Conservation (phyloP, 2,329 filamentous ascomycete genomes). For the Ceratocystis colombiana region DNA sequence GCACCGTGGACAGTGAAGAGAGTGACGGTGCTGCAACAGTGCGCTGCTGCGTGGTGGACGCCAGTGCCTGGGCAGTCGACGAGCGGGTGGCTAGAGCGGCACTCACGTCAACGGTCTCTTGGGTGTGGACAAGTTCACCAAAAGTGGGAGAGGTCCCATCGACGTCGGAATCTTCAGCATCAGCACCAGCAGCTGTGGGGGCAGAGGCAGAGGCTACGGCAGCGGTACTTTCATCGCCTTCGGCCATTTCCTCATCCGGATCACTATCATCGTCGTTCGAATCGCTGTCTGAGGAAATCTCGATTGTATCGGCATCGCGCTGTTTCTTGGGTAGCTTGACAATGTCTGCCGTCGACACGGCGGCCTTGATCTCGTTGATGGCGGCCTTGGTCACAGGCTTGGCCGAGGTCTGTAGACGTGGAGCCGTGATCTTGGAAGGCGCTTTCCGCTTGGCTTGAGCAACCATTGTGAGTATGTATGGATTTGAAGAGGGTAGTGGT, state of each 20-base stretch:
- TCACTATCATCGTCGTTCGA: conserved; percentile 42
- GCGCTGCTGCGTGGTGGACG: conserved; percentile 33
- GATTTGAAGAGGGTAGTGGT: conserved; percentile 4
- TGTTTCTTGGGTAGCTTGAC: conserved; percentile 33
- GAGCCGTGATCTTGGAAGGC: conserved; percentile 46
- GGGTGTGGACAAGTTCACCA: conserved; percentile 69
- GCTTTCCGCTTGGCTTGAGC: conserved; percentile 47
- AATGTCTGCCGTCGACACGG: conserved; percentile 39
- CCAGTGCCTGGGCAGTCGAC: conserved; percentile 32
- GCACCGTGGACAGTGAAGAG: conserved; percentile 80
- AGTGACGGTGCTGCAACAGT: conserved; percentile 53
- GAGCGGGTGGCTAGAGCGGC: conserved; percentile 39
- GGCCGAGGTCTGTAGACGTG: conserved; percentile 44
- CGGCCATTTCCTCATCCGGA: conserved; percentile 34
- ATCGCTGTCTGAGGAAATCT: conserved; percentile 48
- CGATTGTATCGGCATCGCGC: conserved; percentile 38
- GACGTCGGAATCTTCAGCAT: conserved; percentile 33
- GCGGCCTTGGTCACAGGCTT: conserved; percentile 41
- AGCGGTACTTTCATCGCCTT: conserved; percentile 29
- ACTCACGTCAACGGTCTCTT: conserved; percentile 66
- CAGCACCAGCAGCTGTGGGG: conserved; percentile 25
- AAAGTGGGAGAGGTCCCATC: conserved; percentile 58
- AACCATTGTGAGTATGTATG: conserved; percentile 20
- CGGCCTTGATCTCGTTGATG: conserved; percentile 50
- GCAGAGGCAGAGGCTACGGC: conserved; percentile 26